phyloP scores from a whole-genome alignment of 495 filamentous ascomycete species.

The Lophiotrema nucula region DNA sequence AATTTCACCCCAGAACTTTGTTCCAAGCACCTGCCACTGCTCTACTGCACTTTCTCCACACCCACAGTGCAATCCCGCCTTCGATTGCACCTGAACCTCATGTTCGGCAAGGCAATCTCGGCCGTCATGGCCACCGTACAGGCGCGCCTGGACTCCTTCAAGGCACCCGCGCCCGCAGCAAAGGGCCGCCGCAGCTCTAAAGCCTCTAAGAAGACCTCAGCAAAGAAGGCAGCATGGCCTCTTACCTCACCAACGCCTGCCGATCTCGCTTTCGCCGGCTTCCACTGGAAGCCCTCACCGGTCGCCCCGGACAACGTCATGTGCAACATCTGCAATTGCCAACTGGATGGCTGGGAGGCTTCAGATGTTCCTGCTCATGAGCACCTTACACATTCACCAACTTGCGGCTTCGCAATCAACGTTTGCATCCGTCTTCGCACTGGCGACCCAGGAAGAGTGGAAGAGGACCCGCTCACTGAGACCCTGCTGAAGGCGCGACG shows the following conservation, averaged over 20 bases:
- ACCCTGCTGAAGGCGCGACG: slow-evolving; percentile 71
- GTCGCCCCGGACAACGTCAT: slow-evolving; percentile 79
- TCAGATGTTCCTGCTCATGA: slow-evolving; percentile 77
- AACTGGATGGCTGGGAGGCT: slow-evolving; percentile 85
- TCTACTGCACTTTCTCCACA: too few relatives aligned
- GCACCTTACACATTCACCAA: slow-evolving; percentile 75
- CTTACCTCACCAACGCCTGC: slow-evolving; percentile 66
- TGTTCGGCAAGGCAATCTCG: too few relatives aligned
- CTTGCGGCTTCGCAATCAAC: slow-evolving; percentile 86
- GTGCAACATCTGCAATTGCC: slow-evolving; percentile 79
- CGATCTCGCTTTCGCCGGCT: slow-evolving; percentile 82
- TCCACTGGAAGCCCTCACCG: slow-evolving; percentile 77
- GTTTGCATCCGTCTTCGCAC: slow-evolving; percentile 65
- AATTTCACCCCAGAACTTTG: too few relatives aligned
- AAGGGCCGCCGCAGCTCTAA: slow-evolving; percentile 63
- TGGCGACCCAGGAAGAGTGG: slow-evolving; percentile 58
- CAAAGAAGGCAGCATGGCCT: slow-evolving; percentile 70
- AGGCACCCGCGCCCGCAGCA: slow-evolving; percentile 33
- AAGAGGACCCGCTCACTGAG: slow-evolving; percentile 68
- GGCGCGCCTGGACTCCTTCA: slow-evolving; percentile 77
- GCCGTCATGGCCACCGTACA: slow-evolving; percentile 8
- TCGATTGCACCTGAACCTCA: too few relatives aligned
- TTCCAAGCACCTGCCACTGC: too few relatives aligned
- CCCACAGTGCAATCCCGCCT: too few relatives aligned
- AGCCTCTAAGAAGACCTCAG: slow-evolving; percentile 57